A percentile compares a stretch with the other conserved stretches of the same genome.
Evolutionary conservation across 1,139 yeast genomes (phyloP).

Genomic region (Yamadazyma diddensiae): DNA sequence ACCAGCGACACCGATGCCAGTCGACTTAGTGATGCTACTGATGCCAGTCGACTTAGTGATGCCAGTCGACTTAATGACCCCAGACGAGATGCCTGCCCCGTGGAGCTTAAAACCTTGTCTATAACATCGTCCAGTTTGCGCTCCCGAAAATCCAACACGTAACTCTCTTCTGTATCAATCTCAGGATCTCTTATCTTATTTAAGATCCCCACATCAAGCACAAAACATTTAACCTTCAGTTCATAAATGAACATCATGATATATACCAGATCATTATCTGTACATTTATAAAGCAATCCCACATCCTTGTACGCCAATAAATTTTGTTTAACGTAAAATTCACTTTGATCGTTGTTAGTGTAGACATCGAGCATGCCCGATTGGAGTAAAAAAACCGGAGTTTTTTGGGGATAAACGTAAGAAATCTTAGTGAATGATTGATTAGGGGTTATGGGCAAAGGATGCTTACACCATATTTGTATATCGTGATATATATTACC

Average conservation of each 20-base stretch:
- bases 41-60: no score
- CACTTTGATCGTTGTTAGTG: constrained; percentile 21
- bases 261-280: constrained; percentile 14
- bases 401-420: constrained; percentile 20
- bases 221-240: constrained; percentile 16
- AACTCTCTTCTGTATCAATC: constrained; percentile 1
- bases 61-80: no score
- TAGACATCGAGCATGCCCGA: constrained; percentile 25
- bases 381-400: constrained; percentile 31
- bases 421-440: constrained; percentile 9
- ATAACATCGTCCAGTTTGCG: no score
- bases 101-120: no score
- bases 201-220: constrained; percentile 16
- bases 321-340: constrained; percentile 22
- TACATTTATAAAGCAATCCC: constrained; percentile 18
- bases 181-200: constrained; percentile 5
- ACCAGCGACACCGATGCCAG: no score
- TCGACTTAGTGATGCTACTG: no score
- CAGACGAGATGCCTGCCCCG: no score
- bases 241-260: constrained; percentile 21
- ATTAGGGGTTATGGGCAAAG: constrained; percentile 7
- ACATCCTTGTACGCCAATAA: constrained; percentile 16
- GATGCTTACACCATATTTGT: constrained; percentile 24
- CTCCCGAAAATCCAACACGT: no score
- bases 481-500: constrained; percentile 17